Base-by-base conservation (phyloP, 352 stramenopile species). In the Phytophthora nicotianae region DNA sequence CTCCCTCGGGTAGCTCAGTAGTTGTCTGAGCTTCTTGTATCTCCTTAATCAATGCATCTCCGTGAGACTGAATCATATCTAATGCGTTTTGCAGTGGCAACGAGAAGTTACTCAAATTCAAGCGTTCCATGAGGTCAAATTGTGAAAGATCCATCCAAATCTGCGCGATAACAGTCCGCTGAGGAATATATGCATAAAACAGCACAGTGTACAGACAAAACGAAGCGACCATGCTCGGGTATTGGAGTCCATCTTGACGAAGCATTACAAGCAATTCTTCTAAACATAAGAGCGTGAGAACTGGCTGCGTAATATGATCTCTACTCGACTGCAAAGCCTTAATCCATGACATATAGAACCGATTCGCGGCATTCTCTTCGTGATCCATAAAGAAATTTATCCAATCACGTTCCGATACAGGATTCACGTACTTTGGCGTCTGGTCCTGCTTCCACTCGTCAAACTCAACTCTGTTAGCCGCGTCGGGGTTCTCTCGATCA, bases 71-170 rank as follows among this genome's bases (percentile, higher is more conserved):
- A 7, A 90, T 67, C 19, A 78, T 70, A 20, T 87, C 75, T 2
- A 92, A 63, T 8, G 80, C 74, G 47, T 60, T 79, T 56, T 90
- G 79, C 21, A 92, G 54, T 11, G 79, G 73, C 6, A 90, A 16
- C 7, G 63, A 61, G 16, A 77, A 75, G 16, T 53, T 68, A 5
- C 57, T 43, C 9, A 88, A 13, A 33, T 90, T 79, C 9, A 86
- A 55, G 10, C 64, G 62, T 46, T 92, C 77, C 17, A 88, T 68
- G 1, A 77, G 37, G 2, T 73, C 41, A 49, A 85, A 87, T 51
- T 81, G 62, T 16, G 46, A 72, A 17, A 92, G 32, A 5, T 92
- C 81, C 29, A 86, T 50, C 77, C 77, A 90, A 43, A 90, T 73
- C 24, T 77, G 68, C 8, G 80, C 68, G 9, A 70, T 49, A 13